These are phyloP conservation scores for Candida pseudocylindracea DNA, from an alignment of 1,139 yeast species.

Conservation along the genomic window DNA sequence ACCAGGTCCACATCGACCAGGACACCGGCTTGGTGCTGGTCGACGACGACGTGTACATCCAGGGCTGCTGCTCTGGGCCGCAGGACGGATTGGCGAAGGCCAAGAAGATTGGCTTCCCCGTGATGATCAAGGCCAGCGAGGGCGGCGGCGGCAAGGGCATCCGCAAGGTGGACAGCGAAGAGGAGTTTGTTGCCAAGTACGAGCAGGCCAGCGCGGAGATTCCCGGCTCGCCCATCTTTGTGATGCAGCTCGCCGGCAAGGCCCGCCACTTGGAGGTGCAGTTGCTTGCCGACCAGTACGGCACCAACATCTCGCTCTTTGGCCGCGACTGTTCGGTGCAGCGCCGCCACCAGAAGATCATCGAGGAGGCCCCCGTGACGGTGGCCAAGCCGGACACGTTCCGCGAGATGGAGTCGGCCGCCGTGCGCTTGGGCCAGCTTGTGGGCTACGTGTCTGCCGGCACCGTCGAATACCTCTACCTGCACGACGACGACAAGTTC, in stretches of 20 bases:
- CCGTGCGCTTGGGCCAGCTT: slow-evolving; percentile 84
- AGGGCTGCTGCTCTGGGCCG: slow-evolving; percentile 71
- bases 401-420: slow-evolving; percentile 85
- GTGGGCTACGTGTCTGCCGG: slow-evolving; percentile 97
- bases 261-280: slow-evolving; percentile 95
- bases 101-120: slow-evolving; percentile 76
- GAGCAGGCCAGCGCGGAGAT: slow-evolving; percentile 6
- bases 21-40: slow-evolving; percentile 71
- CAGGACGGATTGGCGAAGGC: slow-evolving; percentile 82
- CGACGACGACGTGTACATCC: slow-evolving; percentile 52
- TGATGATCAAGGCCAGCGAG: slow-evolving; percentile 92
- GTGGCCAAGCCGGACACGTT: slow-evolving; percentile 40
- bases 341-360: slow-evolving; percentile 91
- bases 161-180: slow-evolving; percentile 63
- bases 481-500: slow-evolving; percentile 83
- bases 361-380: slow-evolving; percentile 86
- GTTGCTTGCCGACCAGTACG: slow-evolving; percentile 85
- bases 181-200: slow-evolving; percentile 28
- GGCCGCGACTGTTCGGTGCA: slow-evolving; percentile 97
- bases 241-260: slow-evolving; percentile 85
- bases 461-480: slow-evolving; percentile 91
- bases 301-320: slow-evolving; percentile 78
- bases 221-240: slow-evolving; percentile 80
- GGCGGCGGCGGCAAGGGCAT: slow-evolving; percentile 99
- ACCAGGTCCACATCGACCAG: slow-evolving; percentile 47